Evolutionary conservation across 208 protist species (phyloP).

Genomic region (Wallacemonas rigidus): DNA sequence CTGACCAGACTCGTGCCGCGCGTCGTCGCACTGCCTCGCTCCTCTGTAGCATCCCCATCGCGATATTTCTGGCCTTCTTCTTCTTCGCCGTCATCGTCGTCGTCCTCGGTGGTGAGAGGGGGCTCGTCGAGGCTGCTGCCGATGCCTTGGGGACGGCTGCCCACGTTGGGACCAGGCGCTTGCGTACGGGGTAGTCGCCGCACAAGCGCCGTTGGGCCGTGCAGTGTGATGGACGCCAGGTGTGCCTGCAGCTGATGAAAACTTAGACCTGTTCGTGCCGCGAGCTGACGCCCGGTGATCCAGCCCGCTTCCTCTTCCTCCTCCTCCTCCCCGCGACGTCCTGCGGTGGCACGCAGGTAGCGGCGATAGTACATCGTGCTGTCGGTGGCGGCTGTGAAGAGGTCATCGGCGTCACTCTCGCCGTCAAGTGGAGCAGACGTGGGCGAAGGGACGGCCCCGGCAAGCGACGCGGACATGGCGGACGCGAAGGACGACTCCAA

Average conservation of each 20-base stretch:
- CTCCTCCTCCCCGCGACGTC: no score
- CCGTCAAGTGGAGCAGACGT: background rate
- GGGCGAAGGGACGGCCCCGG: background rate
- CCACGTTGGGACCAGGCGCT: background rate
- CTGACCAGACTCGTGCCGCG: conserved; percentile 9
- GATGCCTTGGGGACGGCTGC: background rate
- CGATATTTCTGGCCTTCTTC: background rate
- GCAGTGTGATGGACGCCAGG: conserved; percentile 30
- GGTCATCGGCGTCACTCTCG: background rate
- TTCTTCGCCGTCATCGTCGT: background rate
- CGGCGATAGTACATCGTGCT: background rate
- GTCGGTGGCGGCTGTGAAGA: background rate
- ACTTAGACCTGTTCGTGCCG: conserved; percentile 32
- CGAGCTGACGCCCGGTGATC: conserved; percentile 29
- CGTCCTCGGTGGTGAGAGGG: background rate
- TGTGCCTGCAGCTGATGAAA: conserved; percentile 36
- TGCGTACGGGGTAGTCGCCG: conserved; percentile 9
- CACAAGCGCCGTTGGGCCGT: conserved; percentile 32
- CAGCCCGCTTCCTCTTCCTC: background rate
- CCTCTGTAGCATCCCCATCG: background rate
- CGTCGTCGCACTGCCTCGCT: background rate
- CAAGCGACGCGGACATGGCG: background rate
- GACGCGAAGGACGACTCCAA: background rate
- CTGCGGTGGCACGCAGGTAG: background rate
- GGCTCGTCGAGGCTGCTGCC: background rate